Evolutionary conservation across 1,284 basidiomycete species (phyloP), one percentile per base, ranked within the genome.

Genomic region (Pholiota adiposa): DNA sequence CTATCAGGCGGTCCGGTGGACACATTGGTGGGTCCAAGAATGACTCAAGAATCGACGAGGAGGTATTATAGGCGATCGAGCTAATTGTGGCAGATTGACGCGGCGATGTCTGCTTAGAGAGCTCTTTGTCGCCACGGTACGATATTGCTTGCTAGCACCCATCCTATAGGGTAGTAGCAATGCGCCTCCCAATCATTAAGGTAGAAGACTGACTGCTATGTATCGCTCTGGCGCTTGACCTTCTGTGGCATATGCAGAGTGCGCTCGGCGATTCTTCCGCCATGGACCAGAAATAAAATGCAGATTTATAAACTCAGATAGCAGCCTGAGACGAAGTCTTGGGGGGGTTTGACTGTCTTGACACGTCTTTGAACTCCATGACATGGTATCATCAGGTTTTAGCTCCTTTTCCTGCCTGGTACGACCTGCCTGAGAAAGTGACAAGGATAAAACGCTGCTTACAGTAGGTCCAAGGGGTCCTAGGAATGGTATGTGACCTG

Each of bases 291-390:
- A 50, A 50, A 38, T 49, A 53, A 29, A n/a, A 11, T 25, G 36
- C 44, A 50, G 33, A 44, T 38, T n/a, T 38, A 38, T 56, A 56
- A n/a, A 31, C 54, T 56, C 34, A 56, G 44, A 50, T 36, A 50
- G 14, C 29, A 50, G 48, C 29, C 18, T 50, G 48, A 50, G 31
- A 50, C 6, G 29, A 31, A 18, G n/a, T 34, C 33, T 11, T 50
- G 54, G 34, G 23, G 27, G 31, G 34, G 16, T 31, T n/a, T n/a
- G n/a, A n/a, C n/a, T n/a, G n/a, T n/a, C 29, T 48, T 36, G 44
- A 34, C 33, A 56, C 21, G 8, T 27, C 44, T 11, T 16, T 49
- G 18, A 19, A 19, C 31, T 34, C 31, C 12, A 38, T 49, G 54
- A 38, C 27, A 38, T 50, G 46, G 46, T 56, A 27, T 18, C 14